Evolutionary conservation across 306 rosid species (phyloP), one percentile per base, ranked within the genome.

Genomic region (Quercus variabilis): DNA sequence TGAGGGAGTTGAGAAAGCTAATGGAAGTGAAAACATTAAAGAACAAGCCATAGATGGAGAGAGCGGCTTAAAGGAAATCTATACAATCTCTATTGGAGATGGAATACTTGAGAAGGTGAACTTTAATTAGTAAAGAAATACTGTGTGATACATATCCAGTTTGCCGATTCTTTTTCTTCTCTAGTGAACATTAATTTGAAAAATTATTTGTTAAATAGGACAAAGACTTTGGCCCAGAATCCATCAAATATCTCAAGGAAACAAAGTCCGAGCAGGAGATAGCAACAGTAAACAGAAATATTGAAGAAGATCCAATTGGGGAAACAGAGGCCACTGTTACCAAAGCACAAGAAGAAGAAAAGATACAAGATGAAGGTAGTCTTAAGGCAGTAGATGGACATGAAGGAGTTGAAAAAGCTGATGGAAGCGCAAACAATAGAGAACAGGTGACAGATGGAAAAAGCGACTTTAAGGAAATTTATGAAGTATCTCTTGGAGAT

Each of bases 41-140:
- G 60, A 68, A 75, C 76, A 81, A 9, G 58, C 33, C 35, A 55
- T 11, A 26, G 25, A 56, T 56, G 68, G 54, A 12, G 51, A 46
- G 13, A 62, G 55, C 13, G 38, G 10, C 70, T 25, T 68, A 67
- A 49, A 35, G 65, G 54, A 67, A 64, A 21, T 3, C 35, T 57
- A 56, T 41, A 58, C 21, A 56, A 57, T 28, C 57, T n/a, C 43
- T 35, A 64, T 55, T 13, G 12, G 21, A 56, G 80, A 68, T 57
- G 80, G 31, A 25, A 69, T 26, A 54, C 33, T 69, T 69, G 38
- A 81, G 69, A 64, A 81, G 80, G 84, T 75, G 65, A 69, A 52
- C 35, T 35, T 19, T 74, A 65, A 28, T 67, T 30, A 58, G 54
- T 58, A 71, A 5, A 64, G 46, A 64, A 17, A 64, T 17, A 6